Base-by-base conservation (phyloP, 1,284 basidiomycete species). In the Naganishia sp. region DNA sequence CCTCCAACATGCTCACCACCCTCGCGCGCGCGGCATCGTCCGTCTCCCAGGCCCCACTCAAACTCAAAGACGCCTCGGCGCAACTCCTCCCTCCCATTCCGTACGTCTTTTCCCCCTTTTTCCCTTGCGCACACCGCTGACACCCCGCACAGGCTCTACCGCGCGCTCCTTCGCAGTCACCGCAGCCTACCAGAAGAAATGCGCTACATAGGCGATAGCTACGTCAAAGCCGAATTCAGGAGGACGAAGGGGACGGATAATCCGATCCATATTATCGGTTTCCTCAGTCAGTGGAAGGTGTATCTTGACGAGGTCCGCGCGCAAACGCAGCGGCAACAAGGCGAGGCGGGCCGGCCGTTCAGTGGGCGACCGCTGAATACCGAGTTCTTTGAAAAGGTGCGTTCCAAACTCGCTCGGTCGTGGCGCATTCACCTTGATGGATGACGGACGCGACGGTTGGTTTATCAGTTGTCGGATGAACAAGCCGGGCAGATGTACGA, bases 401-500 rank as follows among this genome's bases (percentile, higher is more conserved):
- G 82, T 71, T 18, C 28, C 6, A 16, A 9, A 13, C 16, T n/a
- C 25, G 43, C 7, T 15, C n/a, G 13, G 64, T 25, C 15, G 15
- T 13, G 16, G 4, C 10, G 28, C 16, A 23, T 16, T 23, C 25
- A 5, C n/a, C 3, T 25, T 11, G 39, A 43, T 43, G 53, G 53
- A 48, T 13, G 42, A 6, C 11, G 25, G 21, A 21, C 1, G 21
- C 21, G 21, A 21, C 21, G 21, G 21, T 48, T 36, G 10, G 11
- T 45, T 13, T 16, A n/a, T 25, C 68, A 93, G 88, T 88, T 96
- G 86, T 92, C 90, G n/a, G 79, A 83, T 57, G 80, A 94, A 76
- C 93, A 96, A 77, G 82, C 95, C 5, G 90, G 90, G 1, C 93
- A 96, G 77, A 80, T 96, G 50, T 92, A 94, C 75, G 92, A 94